Conservation (phyloP, 331 rosid genomes). For the Rosa hybrid region DNA sequence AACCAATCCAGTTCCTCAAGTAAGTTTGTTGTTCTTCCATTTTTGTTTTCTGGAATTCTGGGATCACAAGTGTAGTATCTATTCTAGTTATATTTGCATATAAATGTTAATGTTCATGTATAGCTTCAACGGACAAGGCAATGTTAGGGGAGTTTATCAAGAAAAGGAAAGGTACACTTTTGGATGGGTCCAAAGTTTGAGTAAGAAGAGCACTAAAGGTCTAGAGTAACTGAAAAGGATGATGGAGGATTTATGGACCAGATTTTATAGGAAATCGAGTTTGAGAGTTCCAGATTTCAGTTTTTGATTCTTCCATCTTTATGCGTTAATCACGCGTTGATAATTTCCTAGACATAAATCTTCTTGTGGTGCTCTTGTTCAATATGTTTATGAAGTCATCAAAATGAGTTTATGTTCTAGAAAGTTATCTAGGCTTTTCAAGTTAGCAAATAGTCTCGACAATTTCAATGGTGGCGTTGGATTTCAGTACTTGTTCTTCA, state of each 20-base stretch:
- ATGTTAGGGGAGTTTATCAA: no score
- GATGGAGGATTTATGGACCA: slow-evolving; percentile 47
- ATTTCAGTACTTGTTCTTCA: no score
- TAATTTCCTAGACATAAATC: slow-evolving; percentile 46
- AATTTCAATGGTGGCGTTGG: no score
- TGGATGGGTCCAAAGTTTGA: background rate
- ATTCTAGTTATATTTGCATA: no score
- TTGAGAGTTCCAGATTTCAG: slow-evolving; percentile 21
- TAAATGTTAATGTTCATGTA: no score
- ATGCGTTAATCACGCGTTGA: slow-evolving; percentile 41
- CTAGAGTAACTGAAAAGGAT: background rate
- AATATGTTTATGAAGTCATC: slow-evolving; percentile 38
- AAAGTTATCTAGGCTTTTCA: slow-evolving; percentile 4
- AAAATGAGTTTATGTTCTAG: slow-evolving; percentile 22
- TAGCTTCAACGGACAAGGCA: no score
- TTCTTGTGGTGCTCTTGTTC: slow-evolving; percentile 42
- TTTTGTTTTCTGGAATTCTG: no score
- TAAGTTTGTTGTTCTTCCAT: no score
- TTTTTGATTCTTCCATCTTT: slow-evolving; percentile 5
- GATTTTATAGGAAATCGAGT: slow-evolving; percentile 44
- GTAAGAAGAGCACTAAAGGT: background rate
- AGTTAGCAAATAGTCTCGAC: no score
- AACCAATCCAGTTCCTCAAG: no score
- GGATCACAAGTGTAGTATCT: no score
- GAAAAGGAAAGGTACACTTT: no score